A percentile compares a stretch with the other conserved stretches of the same genome.
Evolutionary conservation across 352 stramenopile species (phyloP).

Genomic region (Phytophthora lateralis): DNA sequence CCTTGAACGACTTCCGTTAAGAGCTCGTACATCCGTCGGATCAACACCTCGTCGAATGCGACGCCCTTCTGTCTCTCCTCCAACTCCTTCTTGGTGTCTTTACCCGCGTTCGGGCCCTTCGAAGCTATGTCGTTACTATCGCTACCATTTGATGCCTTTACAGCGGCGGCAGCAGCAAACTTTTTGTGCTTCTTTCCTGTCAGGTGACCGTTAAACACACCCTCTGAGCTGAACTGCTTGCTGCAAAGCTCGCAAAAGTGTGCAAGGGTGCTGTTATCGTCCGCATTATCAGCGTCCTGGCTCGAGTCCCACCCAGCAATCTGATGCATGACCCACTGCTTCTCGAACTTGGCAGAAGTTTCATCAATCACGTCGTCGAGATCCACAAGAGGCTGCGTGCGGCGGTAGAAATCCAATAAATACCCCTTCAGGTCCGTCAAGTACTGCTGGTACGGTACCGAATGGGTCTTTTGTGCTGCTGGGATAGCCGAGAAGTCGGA

Average conservation of each 20-base stretch:
- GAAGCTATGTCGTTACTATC: slow-evolving; percentile 7
- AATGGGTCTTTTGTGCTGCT: slow-evolving; percentile 59
- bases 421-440: slow-evolving; percentile 79
- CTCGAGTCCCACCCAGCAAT: slow-evolving; percentile 61
- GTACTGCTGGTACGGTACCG: slow-evolving; percentile 67
- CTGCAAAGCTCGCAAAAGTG: slow-evolving; percentile 72
- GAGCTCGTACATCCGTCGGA: slow-evolving; percentile 75
- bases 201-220: slow-evolving; percentile 75
- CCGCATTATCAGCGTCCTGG: slow-evolving; percentile 2
- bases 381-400: slow-evolving; percentile 88
- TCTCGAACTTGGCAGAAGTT: slow-evolving; percentile 84
- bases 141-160: slow-evolving; percentile 12
- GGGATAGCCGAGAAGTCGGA: slow-evolving; percentile 71
- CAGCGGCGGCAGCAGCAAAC: slow-evolving; percentile 42
- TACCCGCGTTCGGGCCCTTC: slow-evolving; percentile 6
- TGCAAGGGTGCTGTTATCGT: slow-evolving; percentile 13
- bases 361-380: slow-evolving; percentile 86
- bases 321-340: slow-evolving; percentile 71
- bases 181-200: slow-evolving; percentile 86
- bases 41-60: slow-evolving; percentile 75
- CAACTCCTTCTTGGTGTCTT: slow-evolving; percentile 19
- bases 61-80: slow-evolving; percentile 49
- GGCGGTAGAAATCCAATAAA: slow-evolving; percentile 86
- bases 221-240: slow-evolving; percentile 77
- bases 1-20: slow-evolving; percentile 85